Percentiles rank a stretch among this genome's conserved stretches.
Conservation (phyloP, 306 rosid species). For the Prunus mira region DNA sequence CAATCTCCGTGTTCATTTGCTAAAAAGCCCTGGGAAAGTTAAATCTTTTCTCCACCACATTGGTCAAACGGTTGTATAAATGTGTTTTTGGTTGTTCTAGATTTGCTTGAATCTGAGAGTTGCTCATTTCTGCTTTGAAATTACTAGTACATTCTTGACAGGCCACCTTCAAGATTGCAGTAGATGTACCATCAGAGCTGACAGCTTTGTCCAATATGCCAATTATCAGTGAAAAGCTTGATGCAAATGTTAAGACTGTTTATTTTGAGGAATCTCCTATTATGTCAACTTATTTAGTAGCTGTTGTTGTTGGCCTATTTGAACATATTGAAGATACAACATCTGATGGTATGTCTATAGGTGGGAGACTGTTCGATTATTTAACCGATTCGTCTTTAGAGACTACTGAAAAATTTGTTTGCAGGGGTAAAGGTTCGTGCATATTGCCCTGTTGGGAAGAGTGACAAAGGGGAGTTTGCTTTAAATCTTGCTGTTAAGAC, state of each 20-base stretch:
- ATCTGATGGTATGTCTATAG: slow-evolving; percentile 34
- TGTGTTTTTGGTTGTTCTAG: background rate
- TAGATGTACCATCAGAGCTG: slow-evolving; percentile 52
- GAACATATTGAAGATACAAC: slow-evolving; percentile 51
- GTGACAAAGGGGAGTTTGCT: slow-evolving; percentile 49
- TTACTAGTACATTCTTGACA: slow-evolving; percentile 19
- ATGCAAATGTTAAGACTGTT: slow-evolving; percentile 44
- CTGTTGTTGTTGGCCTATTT: slow-evolving; percentile 52
- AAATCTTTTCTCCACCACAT: background rate
- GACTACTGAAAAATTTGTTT: background rate
- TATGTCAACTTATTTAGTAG: slow-evolving; percentile 75
- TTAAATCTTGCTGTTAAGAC: slow-evolving; percentile 49
- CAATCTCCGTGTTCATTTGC: background rate
- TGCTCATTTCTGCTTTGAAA: background rate
- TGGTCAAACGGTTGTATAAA: background rate
- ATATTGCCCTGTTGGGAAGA: slow-evolving; percentile 55
- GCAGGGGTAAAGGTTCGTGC: slow-evolving; percentile 51
- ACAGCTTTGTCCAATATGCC: slow-evolving; percentile 73
- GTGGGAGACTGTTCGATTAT: background rate
- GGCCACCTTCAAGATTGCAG: slow-evolving; percentile 60
- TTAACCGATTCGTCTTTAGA: background rate
- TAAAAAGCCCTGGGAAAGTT: background rate
- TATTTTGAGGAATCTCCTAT: slow-evolving; percentile 51
- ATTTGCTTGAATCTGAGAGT: background rate
- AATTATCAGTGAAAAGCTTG: slow-evolving; percentile 37